These are phyloP conservation scores for Cyclospora cayetanensis DNA, from an alignment of 169 alveolate species.

Conservation along the genomic window DNA sequence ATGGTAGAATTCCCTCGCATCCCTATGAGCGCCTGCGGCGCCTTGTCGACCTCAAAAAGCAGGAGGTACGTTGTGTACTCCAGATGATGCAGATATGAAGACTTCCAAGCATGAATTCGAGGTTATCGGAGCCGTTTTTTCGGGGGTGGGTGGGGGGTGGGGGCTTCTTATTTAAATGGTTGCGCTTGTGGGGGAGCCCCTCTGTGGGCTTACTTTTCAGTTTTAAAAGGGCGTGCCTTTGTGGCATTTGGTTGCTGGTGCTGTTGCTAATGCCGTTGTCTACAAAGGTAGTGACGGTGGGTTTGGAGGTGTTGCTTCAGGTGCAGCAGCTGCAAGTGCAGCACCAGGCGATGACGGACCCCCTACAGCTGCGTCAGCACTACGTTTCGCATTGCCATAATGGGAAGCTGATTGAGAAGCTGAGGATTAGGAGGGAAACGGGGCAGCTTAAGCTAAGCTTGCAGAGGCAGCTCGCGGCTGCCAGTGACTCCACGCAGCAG, in stretches of 20 bases:
- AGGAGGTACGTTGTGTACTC: neutral
- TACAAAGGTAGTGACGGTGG: neutral
- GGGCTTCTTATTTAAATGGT: no score
- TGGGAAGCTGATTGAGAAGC: neutral
- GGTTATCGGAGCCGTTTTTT: neutral
- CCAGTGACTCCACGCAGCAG: neutral
- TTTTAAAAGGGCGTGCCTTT: no score
- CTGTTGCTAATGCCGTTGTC: neutral
- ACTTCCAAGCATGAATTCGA: neutral
- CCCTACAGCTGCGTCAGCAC: constrained; percentile 53
- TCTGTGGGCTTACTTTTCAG: no score
- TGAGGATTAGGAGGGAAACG: neutral
- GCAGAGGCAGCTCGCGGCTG: neutral
- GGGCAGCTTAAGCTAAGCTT: neutral
- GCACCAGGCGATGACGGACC: neutral
- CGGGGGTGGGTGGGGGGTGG: neutral
- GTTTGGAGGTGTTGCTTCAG: neutral
- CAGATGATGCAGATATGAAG: no score
- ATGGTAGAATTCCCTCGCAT: neutral
- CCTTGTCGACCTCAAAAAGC: neutral
- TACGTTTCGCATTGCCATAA: neutral
- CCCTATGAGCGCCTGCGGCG: neutral
- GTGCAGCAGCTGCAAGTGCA: constrained; percentile 5
- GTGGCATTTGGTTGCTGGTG: no score
- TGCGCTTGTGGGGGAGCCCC: no score